Evolutionary conservation across 2,329 filamentous ascomycete genomes (phyloP).

Genomic region (Emericellopsis atlantica): DNA sequence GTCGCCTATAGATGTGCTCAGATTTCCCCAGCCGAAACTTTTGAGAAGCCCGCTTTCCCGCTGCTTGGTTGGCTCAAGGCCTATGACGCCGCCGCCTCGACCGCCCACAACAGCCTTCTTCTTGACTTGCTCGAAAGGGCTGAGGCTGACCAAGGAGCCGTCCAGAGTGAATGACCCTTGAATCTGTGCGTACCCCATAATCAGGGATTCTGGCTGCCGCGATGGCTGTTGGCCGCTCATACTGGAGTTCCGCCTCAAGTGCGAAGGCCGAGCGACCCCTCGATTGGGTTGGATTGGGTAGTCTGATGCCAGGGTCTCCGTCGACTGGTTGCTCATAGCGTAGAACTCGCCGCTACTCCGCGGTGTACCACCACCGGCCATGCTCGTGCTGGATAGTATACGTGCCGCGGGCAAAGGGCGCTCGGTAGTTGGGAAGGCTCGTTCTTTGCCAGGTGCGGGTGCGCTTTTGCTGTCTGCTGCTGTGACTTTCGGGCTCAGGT

Average conservation of each 20-base stretch:
- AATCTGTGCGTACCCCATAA: slow-evolving; percentile 97
- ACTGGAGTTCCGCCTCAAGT: slow-evolving; percentile 33
- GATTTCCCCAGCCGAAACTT: slow-evolving; percentile 74
- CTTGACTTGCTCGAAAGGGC: slow-evolving; percentile 91
- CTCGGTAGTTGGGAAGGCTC: background rate
- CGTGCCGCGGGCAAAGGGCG: slow-evolving; percentile 38
- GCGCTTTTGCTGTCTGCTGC: slow-evolving; percentile 23
- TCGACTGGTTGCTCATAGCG: slow-evolving; percentile 86
- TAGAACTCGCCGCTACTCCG: slow-evolving; percentile 93
- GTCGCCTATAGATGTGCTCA: slow-evolving; percentile 80
- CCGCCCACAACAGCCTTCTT: slow-evolving; percentile 82
- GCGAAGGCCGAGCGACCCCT: slow-evolving; percentile 23
- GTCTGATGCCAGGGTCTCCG: slow-evolving; percentile 85
- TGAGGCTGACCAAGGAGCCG: slow-evolving; percentile 78
- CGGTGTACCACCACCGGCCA: slow-evolving; percentile 56
- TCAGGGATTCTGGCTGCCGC: slow-evolving; percentile 61
- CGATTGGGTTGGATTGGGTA: slow-evolving; percentile 47
- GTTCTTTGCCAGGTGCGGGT: slow-evolving; percentile 16
- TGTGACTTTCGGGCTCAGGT: slow-evolving; percentile 24
- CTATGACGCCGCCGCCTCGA: slow-evolving; percentile 77
- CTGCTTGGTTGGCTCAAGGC: slow-evolving; percentile 61
- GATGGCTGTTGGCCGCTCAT: slow-evolving; percentile 25
- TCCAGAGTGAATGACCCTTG: slow-evolving; percentile 87
- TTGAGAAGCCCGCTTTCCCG: slow-evolving; percentile 70
- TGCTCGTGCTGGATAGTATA: slow-evolving; percentile 66